Conservation (phyloP, 2,329 filamentous ascomycete genomes). For the Cladosporium velox region DNA sequence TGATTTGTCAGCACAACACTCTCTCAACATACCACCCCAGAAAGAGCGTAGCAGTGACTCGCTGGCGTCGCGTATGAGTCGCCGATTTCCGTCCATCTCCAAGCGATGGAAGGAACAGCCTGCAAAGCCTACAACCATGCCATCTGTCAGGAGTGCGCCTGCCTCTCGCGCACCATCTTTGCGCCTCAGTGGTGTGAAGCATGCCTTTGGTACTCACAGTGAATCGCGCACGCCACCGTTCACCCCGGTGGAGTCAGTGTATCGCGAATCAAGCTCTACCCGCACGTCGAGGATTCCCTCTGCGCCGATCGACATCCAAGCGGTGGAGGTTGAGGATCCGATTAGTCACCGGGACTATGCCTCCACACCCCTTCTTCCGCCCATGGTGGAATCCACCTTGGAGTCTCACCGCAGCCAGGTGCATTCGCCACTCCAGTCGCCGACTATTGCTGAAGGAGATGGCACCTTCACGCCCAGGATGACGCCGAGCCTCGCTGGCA, state of each 20-base stretch:
- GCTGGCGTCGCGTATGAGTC: constrained; percentile 27
- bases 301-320: constrained; percentile 28
- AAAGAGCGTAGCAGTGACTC: constrained; percentile 26
- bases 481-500: constrained; percentile 49
- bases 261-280: constrained; percentile 12
- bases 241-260: constrained; percentile 24
- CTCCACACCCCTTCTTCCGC: constrained; percentile 82
- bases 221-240: constrained; percentile 43
- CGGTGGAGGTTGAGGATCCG: constrained; percentile 45
- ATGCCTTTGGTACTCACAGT: constrained; percentile 53
- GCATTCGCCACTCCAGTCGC: constrained; percentile 76
- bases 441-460: constrained; percentile 66
- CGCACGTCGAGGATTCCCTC: constrained; percentile 14
- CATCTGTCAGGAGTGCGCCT: constrained; percentile 38
- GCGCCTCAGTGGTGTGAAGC: constrained; percentile 75
- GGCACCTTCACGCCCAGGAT: constrained; percentile 51
- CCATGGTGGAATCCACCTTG: constrained; percentile 59
- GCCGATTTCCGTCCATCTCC: constrained; percentile 48
- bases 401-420: constrained; percentile 51
- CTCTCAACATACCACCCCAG: constrained; percentile 59
- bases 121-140: constrained; percentile 28
- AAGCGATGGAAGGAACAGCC: constrained; percentile 56
- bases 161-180: constrained; percentile 63
- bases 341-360: constrained; percentile 63
- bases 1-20: constrained; percentile 54